Base-by-base conservation (phyloP, 345 rosid genomes). In the Trapa bicornis region DNA sequence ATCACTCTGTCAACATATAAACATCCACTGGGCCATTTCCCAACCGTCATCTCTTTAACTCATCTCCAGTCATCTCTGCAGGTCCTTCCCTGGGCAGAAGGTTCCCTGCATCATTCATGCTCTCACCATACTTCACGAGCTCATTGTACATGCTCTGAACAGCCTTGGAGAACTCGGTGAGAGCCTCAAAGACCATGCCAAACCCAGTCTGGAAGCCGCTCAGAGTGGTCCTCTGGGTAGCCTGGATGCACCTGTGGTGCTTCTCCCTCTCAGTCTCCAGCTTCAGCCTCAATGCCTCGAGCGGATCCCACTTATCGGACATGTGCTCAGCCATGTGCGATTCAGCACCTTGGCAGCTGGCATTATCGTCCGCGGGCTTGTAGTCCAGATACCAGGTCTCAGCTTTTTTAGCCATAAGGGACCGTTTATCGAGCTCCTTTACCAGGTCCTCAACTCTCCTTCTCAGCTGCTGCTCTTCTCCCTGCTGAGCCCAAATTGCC, bases 401-500 rank as follows among this genome's bases (percentile, higher is more conserved):
- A 17, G 71, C 66, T 75, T 77, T 87, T 50, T 80, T 85, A 70
- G 79, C 73, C 35, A 78, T 70, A 64, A 52, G 65, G 16, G 73
- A 74, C 70, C 79, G 84, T 66, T 81, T 78, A 36, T 88, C 88
- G 17, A 85, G 84, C 68, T 85, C 86, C 76, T 81, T 85, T 2
- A 82, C 84, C 48, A 87, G 77, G 47, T 73, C 61, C 58, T 88
- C 94, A 52, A 85, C 91, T 75, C 82, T 84, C 76, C 85, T 81
- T 82, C 84, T 84, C 64, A 77, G 91, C 66, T 71, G 80, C 70
- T 82, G 87, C 68, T 88, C 91, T 53, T 82, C 80, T 43, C 90
- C 88, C 77, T 85, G 94, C 61, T 81, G 87, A 65, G 74, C 65
- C 91, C 91, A 84, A 70, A 88, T 73, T 0, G 79, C 85, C 65